Evolutionary conservation across 2,329 filamentous ascomycete species (phyloP).

Genomic region (Beauveria pseudobassiana): DNA sequence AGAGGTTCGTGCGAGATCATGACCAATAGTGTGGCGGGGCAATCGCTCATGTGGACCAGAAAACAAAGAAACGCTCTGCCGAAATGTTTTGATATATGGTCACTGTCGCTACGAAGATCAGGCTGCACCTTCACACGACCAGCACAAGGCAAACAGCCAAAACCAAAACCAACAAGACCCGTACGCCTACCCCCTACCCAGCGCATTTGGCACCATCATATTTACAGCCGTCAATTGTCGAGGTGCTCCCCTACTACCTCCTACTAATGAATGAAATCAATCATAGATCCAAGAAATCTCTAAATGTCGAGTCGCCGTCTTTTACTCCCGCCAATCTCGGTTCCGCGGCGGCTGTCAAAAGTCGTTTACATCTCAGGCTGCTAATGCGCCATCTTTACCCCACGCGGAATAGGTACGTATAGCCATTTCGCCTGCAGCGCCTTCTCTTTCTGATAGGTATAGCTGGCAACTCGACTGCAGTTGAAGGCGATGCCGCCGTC

Average conservation of each 20-base stretch:
- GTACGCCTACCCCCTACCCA: slow-evolving; percentile 2
- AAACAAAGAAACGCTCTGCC: slow-evolving; percentile 84
- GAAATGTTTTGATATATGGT: slow-evolving; percentile 89
- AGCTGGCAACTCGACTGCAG: slow-evolving; percentile 24
- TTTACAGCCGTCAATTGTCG: neutral
- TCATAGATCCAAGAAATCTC: slow-evolving; percentile 59
- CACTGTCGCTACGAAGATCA: slow-evolving; percentile 88
- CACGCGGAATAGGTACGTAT: slow-evolving; percentile 48
- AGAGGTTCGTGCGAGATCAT: slow-evolving; percentile 36
- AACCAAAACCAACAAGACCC: slow-evolving; percentile 12
- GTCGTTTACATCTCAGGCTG: slow-evolving; percentile 80
- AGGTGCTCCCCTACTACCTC: slow-evolving; percentile 12
- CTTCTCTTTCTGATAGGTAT: neutral
- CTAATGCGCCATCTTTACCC: slow-evolving; percentile 79
- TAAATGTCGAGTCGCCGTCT: slow-evolving; percentile 94
- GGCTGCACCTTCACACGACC: slow-evolving; percentile 84
- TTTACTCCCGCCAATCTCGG: slow-evolving; percentile 66
- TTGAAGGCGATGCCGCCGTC: slow-evolving; percentile 34
- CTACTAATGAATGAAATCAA: slow-evolving; percentile 35
- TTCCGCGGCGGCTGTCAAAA: slow-evolving; percentile 54
- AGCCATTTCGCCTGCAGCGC: slow-evolving; percentile 17
- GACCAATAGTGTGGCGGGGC: neutral
- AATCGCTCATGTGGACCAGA: slow-evolving; percentile 36
- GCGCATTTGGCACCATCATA: neutral
- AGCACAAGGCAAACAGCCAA: slow-evolving; percentile 44